A percentile compares a stretch with the other conserved stretches of the same genome.
phyloP scores from a whole-genome alignment of 2,329 filamentous ascomycete genomes.

The Leptoxyphium fumago region DNA sequence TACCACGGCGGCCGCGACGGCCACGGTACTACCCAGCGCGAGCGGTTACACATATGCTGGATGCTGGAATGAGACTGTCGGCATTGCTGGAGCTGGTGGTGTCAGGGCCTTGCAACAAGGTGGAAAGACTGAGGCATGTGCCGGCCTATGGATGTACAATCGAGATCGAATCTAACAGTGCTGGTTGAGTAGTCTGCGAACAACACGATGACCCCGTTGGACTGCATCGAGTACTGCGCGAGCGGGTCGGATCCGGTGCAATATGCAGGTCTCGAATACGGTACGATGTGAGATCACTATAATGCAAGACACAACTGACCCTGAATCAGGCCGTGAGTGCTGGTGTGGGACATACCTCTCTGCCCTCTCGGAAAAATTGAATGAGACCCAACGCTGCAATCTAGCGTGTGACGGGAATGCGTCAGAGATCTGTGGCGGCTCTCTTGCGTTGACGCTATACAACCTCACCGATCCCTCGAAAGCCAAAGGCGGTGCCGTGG shows the following conservation, averaged over 20 bases:
- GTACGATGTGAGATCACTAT: neutral
- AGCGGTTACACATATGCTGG: conserved; percentile 37
- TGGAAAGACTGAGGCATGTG: neutral
- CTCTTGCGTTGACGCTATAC: conserved; percentile 22
- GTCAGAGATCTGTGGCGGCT: conserved; percentile 39
- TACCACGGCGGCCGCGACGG: conserved; percentile 13
- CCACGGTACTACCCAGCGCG: conserved; percentile 8
- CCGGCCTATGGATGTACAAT: no score
- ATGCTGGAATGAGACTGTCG: conserved; percentile 45
- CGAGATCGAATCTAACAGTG: no score
- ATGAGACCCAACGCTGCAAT: conserved; percentile 33
- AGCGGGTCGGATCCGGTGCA: conserved; percentile 15
- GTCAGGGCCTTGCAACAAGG: conserved; percentile 33
- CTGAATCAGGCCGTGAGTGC: conserved; percentile 35
- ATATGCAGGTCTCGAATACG: conserved; percentile 42
- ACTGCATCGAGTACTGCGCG: conserved; percentile 39
- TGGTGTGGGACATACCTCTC: conserved; percentile 42
- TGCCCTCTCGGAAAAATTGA: conserved; percentile 30
- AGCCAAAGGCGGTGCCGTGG: neutral
- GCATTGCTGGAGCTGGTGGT: conserved; percentile 21
- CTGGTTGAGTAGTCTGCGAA: conserved; percentile 17
- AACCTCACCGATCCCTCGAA: conserved; percentile 10
- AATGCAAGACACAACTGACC: neutral
- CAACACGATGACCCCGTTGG: conserved; percentile 35
- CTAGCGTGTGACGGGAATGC: conserved; percentile 40